Evolutionary conservation across 768 basidiomycete genomes (phyloP).

Genomic region (Mycena haematopus): DNA sequence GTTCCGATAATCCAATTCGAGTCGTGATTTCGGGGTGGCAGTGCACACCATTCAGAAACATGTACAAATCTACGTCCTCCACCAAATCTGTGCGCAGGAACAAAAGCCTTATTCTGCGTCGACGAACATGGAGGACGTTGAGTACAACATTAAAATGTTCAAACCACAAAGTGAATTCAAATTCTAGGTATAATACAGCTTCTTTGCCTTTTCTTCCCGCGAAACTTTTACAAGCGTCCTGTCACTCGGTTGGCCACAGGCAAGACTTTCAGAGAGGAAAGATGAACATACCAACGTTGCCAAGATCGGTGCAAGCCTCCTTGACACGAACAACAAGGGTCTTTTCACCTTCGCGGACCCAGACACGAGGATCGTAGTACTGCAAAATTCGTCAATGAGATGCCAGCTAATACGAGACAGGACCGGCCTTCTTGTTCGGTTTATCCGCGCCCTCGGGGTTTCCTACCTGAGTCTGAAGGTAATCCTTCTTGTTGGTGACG

Average conservation of each 20-base stretch:
- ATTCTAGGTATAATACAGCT: conserved; percentile 21
- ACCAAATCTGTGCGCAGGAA: background rate
- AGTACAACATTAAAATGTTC: background rate
- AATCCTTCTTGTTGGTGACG: conserved; percentile 82
- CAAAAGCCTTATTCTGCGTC: too few species aligned
- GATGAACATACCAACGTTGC: conserved; percentile 55
- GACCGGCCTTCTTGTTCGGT: conserved; percentile 95
- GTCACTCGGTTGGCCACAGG: background rate
- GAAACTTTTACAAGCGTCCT: conserved; percentile 21
- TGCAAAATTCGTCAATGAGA: conserved; percentile 35
- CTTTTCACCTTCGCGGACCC: conserved; percentile 99
- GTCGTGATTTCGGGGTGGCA: background rate
- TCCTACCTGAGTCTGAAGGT: conserved; percentile 90
- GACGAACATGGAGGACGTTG: background rate
- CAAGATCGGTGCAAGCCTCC: conserved; percentile 91
- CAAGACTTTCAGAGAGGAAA: background rate
- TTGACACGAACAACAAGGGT: conserved; percentile 87
- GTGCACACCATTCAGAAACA: conserved; percentile 1
- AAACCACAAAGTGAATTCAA: conserved; percentile 3
- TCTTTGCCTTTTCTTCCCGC: conserved; percentile 7
- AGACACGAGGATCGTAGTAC: conserved; percentile 96
- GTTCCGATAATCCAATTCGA: background rate
- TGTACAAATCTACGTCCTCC: background rate
- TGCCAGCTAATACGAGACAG: background rate
- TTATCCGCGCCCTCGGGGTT: conserved; percentile 97